These are phyloP conservation scores for Mycena sanguinolenta DNA, from an alignment of 768 basidiomycete species.

Conservation along the genomic window DNA sequence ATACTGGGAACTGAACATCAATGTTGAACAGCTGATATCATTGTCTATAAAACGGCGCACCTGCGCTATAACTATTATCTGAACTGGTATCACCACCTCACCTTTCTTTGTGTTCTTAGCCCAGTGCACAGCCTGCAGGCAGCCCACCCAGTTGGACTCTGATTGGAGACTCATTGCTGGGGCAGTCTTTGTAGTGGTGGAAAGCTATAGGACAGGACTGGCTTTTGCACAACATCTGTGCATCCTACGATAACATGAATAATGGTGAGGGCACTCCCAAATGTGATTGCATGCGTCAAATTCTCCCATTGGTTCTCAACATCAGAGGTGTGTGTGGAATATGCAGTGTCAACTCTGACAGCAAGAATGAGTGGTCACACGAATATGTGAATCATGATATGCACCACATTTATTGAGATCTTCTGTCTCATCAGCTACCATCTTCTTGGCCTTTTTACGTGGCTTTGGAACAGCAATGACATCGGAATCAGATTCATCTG, in stretches of 20 bases:
- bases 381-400: background rate
- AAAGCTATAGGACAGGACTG: background rate
- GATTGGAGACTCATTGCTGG: background rate
- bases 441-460: too few species aligned
- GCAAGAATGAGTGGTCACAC: background rate
- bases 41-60: background rate
- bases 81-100: background rate
- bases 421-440: too few species aligned
- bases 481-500: too few species aligned
- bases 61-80: constrained; percentile 6
- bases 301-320: background rate
- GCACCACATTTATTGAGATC: too few species aligned
- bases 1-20: constrained; percentile 15
- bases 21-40: background rate
- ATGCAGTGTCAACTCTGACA: background rate
- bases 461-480: too few species aligned
- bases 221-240: background rate
- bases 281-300: background rate
- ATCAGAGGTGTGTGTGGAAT: background rate
- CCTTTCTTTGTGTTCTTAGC: background rate
- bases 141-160: constrained; percentile 3
- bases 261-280: constrained; percentile 6
- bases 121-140: background rate
- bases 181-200: background rate
- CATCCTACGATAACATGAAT: constrained; percentile 8